These are phyloP conservation scores for Trichosporon inkin DNA, from an alignment of 1,284 basidiomycete genomes.

Conservation along the genomic window DNA sequence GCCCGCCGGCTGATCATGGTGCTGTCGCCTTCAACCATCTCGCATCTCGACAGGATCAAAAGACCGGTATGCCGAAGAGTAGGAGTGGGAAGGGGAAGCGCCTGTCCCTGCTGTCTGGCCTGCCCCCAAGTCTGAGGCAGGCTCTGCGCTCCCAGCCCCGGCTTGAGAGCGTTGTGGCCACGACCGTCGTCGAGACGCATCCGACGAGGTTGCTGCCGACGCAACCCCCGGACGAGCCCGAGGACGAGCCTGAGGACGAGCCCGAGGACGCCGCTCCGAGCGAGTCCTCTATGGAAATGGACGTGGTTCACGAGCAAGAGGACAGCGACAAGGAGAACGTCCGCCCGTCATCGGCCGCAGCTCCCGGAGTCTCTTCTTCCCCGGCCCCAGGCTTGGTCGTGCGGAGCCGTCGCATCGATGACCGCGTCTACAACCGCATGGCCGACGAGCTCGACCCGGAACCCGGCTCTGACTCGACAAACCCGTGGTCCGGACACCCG, in stretches of 20 bases:
- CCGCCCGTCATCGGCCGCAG: neutral
- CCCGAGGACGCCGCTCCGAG: neutral
- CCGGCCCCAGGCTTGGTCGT: neutral
- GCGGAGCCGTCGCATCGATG: neutral
- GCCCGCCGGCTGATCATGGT: too few species aligned
- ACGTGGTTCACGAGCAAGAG: conserved; percentile 9
- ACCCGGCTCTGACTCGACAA: neutral
- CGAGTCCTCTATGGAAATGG: conserved; percentile 10
- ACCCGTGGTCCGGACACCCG: conserved; percentile 27
- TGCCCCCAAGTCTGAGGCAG: conserved; percentile 36
- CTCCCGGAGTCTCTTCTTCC: too few species aligned
- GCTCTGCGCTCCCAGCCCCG: conserved; percentile 31
- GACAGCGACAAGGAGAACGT: conserved; percentile 11
- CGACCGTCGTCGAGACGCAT: conserved; percentile 8
- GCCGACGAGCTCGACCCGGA: neutral
- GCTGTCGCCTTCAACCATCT: neutral
- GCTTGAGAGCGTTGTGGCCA: conserved; percentile 7
- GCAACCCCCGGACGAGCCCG: conserved; percentile 19
- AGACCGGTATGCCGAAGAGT: neutral
- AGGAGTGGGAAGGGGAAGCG: neutral
- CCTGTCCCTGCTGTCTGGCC: conserved; percentile 38
- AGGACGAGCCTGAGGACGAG: conserved; percentile 1
- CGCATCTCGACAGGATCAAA: neutral
- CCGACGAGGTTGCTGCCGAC: conserved; percentile 19
- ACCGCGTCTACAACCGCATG: neutral